Evolutionary conservation across 2,329 filamentous ascomycete species (phyloP).

Genomic region (Hortaea sp.): DNA sequence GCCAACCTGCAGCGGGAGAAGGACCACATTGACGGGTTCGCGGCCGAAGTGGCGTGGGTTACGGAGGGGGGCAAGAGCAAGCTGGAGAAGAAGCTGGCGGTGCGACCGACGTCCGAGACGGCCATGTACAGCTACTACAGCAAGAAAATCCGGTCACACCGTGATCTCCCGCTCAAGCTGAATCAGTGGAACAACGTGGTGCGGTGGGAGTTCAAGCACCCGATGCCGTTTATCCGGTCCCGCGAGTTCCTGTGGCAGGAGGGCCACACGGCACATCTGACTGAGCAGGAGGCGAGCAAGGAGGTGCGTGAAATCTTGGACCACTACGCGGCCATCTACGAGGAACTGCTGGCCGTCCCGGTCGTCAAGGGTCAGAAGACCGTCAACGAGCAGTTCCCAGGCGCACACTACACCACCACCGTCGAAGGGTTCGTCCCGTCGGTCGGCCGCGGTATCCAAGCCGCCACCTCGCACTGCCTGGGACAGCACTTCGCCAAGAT

Average conservation of each 20-base stretch:
- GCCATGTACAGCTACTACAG: conserved; percentile 96
- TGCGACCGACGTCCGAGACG: conserved; percentile 60
- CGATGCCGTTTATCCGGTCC: conserved; percentile 74
- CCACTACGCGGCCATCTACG: conserved; percentile 83
- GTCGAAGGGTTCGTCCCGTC: conserved; percentile 94
- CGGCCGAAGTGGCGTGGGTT: conserved; percentile 82
- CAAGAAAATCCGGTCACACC: conserved; percentile 93
- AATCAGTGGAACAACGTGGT: conserved; percentile 98
- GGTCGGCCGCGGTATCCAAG: conserved; percentile 93
- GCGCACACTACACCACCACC: conserved; percentile 92
- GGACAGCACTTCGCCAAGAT: conserved; percentile 99
- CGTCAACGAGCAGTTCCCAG: conserved; percentile 95
- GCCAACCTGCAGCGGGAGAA: conserved; percentile 83
- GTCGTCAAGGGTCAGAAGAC: conserved; percentile 93
- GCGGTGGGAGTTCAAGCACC: conserved; percentile 95
- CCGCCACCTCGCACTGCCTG: conserved; percentile 84
- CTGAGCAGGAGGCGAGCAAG: conserved; percentile 65
- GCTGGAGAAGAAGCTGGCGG: conserved; percentile 69
- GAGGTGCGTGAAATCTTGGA: conserved; percentile 93
- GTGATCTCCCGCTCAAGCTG: conserved; percentile 83
- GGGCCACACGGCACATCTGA: conserved; percentile 86
- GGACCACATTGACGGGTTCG: conserved; percentile 97
- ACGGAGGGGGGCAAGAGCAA: conserved; percentile 86
- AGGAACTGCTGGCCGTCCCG: conserved; percentile 85
- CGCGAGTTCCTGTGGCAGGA: conserved; percentile 98